Evolutionary conservation across 2,329 filamentous ascomycete species (phyloP), one percentile per base, ranked within the genome.

Genomic region (Penicillium nordicum): DNA sequence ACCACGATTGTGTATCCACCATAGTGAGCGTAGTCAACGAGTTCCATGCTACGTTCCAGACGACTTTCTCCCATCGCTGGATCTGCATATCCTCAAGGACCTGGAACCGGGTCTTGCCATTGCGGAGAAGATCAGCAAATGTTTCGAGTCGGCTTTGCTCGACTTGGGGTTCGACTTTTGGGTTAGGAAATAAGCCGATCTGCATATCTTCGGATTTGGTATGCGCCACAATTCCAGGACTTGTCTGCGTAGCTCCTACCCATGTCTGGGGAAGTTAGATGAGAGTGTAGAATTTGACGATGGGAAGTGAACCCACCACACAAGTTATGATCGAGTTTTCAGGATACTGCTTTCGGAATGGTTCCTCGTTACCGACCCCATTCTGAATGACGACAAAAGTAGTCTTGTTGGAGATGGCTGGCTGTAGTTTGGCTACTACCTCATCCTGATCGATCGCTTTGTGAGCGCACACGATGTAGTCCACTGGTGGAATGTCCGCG

Each of bases 181-280:
- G 25, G 32, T 80, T 82, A 0, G 75, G 70, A 59, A 79, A 84
- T 0, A 84, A 65, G 0, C 82, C 83, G 4, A 85, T 78, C 53
- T 85, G 78, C 67, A 81, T 79, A 58, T 82, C 74, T 63, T 85
- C 83, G 12, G 78, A 78, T 50, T 77, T 78, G 23, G 72, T 80
- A 60, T 85, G 83, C 9, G 70, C 66, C 25, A 84, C 71, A 3
- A 78, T 58, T 0, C 82, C 83, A 0, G 82, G 81, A 8, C 72
- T 65, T 3, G 70, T 69, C 60, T 85, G 83, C 0, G 69, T 75
- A 9, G 80, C 81, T 5, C 82, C 82, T 0, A 82, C 78, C 82
- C 70, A 72, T 4, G 69, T 68, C 70, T 72, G 21, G 18, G 10
- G 5, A 10, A n/a, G 18, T 45, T 10, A 43, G 42, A 50, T 10